These are phyloP conservation scores for Erodium moschatum DNA, from an alignment of 441 rosid genomes.

Conservation along the genomic window DNA sequence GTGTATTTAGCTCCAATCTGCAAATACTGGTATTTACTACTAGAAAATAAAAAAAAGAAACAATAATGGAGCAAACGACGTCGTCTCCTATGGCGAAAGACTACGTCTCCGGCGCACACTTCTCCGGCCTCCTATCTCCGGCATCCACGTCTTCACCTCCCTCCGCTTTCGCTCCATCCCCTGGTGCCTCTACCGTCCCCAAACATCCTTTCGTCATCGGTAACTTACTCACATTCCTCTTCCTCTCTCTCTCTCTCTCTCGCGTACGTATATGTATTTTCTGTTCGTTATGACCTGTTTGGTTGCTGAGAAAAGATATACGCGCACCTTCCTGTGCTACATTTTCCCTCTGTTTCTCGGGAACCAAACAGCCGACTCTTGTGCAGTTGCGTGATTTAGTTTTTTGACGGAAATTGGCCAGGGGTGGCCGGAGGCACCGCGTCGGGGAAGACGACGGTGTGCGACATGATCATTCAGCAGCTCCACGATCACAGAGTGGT, in stretches of 20 bases:
- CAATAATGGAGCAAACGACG: slow-evolving; percentile 7
- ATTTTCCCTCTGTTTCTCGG: slow-evolving; percentile 2
- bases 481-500: slow-evolving; percentile 88
- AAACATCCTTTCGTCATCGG: slow-evolving; percentile 85
- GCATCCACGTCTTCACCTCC: slow-evolving; percentile 32
- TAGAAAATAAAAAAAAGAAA: too few relatives aligned
- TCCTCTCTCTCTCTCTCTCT: not conserved
- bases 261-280: not conserved
- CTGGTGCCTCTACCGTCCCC: slow-evolving; percentile 30
- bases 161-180: slow-evolving; percentile 30
- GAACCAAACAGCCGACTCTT: not conserved
- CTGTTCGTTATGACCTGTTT: not conserved
- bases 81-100: not conserved
- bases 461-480: slow-evolving; percentile 40
- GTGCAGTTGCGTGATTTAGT: not conserved
- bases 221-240: slow-evolving; percentile 17
- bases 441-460: slow-evolving; percentile 97
- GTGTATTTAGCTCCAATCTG: not conserved
- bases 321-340: not conserved
- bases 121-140: slow-evolving; percentile 51
- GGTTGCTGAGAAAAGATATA: not conserved
- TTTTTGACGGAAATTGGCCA: slow-evolving; percentile 19
- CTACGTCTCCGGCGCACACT: slow-evolving; percentile 85
- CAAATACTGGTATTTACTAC: not conserved
- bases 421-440: slow-evolving; percentile 98